These are phyloP conservation scores for Pulveroboletus ravenelii DNA, from an alignment of 768 basidiomycete genomes.

Conservation along the genomic window DNA sequence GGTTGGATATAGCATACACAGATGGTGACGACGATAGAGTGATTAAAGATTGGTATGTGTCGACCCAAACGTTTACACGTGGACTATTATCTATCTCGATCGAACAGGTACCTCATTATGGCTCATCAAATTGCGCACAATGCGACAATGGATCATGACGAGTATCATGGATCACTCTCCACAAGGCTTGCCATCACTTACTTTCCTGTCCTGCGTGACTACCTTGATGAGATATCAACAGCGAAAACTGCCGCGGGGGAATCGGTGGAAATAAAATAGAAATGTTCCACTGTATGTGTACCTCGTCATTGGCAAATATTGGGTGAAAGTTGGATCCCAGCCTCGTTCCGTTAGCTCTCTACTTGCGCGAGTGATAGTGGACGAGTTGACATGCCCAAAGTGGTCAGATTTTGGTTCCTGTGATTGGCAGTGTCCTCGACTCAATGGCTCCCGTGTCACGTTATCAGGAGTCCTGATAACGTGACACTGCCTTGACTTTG, in stretches of 20 bases:
- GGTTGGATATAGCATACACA: background rate
- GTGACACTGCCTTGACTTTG: too few species aligned
- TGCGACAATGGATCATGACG: slow-evolving; percentile 19
- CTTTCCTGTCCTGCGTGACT: background rate
- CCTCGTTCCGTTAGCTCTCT: background rate
- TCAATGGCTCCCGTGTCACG: too few species aligned
- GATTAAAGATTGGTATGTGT: slow-evolving; percentile 11
- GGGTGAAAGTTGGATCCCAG: too few species aligned
- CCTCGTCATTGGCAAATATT: too few species aligned
- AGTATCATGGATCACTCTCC: slow-evolving; percentile 24
- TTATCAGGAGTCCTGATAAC: too few species aligned
- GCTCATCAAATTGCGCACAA: slow-evolving; percentile 29
- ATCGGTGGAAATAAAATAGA: too few species aligned
- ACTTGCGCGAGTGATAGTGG: background rate
- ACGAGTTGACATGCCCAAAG: too few species aligned
- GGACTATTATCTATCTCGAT: background rate
- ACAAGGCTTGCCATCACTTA: slow-evolving; percentile 9
- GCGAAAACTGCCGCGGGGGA: too few species aligned
- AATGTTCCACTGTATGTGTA: too few species aligned
- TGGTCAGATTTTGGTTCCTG: background rate
- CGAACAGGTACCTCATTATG: slow-evolving; percentile 25
- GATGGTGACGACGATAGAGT: background rate
- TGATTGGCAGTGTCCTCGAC: too few species aligned
- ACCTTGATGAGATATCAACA: background rate
- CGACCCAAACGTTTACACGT: background rate